Percentiles rank a stretch among this genome's conserved stretches.
Conservation (phyloP, 169 alveolate species). For the Perkinsus chesapeaki region DNA sequence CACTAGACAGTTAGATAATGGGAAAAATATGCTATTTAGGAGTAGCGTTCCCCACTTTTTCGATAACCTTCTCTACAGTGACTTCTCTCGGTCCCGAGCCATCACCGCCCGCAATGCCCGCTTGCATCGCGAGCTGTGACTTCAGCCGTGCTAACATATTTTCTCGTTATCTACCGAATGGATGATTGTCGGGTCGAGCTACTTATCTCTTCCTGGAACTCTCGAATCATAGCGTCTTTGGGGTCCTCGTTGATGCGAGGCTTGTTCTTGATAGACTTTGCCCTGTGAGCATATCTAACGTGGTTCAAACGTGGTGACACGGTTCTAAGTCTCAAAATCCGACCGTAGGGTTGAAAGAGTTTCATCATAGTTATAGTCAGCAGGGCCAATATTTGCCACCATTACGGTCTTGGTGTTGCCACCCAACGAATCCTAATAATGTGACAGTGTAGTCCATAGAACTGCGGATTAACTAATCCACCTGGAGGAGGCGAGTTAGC, state of each 20-base stretch:
- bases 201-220: conserved; percentile 66
- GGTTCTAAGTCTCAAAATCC: not conserved
- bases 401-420: conserved; percentile 86
- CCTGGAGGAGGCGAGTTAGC: conserved; percentile 73
- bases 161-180: not conserved
- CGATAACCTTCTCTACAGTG: conserved; percentile 12
- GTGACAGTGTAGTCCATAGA: not conserved
- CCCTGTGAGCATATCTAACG: conserved; percentile 71
- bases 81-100: not conserved
- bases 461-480: not conserved
- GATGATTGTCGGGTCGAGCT: not conserved
- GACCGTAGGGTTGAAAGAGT: conserved; percentile 73
- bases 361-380: conserved; percentile 83
- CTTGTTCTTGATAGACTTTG: conserved; percentile 73
- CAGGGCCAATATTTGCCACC: conserved; percentile 85
- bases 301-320: not conserved
- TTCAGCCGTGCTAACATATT: not conserved
- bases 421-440: conserved; percentile 68
- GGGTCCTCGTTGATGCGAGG: conserved; percentile 85
- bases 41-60: not conserved
- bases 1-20: conserved; percentile 9
- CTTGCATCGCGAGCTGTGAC: not conserved
- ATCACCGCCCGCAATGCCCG: not conserved
- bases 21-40: not conserved
- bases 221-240: conserved; percentile 66